Evolutionary conservation across 1,284 basidiomycete genomes (phyloP).

Genomic region (Cryptococcus wingfieldii): DNA sequence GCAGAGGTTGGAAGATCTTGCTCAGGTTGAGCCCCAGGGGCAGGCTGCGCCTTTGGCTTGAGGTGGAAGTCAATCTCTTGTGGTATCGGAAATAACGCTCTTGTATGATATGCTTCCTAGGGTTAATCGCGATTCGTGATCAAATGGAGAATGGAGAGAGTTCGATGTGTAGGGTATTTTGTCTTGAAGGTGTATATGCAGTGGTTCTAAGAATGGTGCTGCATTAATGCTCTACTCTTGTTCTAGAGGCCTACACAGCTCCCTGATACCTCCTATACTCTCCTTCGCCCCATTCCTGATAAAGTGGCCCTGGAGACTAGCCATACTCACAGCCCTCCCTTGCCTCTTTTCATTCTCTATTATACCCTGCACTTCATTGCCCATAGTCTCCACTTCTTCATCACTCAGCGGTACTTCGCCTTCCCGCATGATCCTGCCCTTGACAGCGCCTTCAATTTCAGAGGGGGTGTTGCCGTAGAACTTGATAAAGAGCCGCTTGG

Average conservation of each 20-base stretch:
- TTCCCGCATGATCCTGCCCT: constrained; percentile 24
- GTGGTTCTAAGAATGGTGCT: not conserved
- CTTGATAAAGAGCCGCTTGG: constrained; percentile 68
- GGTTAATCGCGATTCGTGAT: no score
- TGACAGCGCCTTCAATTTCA: constrained; percentile 9
- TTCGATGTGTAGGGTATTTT: not conserved
- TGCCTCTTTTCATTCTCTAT: constrained; percentile 52
- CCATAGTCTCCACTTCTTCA: constrained; percentile 56
- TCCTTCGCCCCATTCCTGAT: constrained; percentile 68
- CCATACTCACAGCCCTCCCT: constrained; percentile 78
- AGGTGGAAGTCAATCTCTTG: no score
- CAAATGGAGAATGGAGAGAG: no score
- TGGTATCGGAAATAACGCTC: no score
- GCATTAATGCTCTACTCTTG: not conserved
- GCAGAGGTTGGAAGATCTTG: constrained; percentile 62
- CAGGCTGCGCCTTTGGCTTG: no score
- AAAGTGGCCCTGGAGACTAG: constrained; percentile 84
- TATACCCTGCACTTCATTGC: constrained; percentile 56
- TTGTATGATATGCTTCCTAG: no score
- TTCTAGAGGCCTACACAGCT: constrained; percentile 32
- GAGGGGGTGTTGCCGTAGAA: constrained; percentile 61
- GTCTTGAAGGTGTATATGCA: not conserved
- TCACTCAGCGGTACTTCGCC: constrained; percentile 51
- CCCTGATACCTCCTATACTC: constrained; percentile 58
- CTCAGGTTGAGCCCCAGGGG: constrained; percentile 1